Percentiles rank a stretch among this genome's conserved stretches.
These are phyloP conservation scores for Eucalyptus sp. DNA, from an alignment of 345 rosid species.

Conservation along the genomic window DNA sequence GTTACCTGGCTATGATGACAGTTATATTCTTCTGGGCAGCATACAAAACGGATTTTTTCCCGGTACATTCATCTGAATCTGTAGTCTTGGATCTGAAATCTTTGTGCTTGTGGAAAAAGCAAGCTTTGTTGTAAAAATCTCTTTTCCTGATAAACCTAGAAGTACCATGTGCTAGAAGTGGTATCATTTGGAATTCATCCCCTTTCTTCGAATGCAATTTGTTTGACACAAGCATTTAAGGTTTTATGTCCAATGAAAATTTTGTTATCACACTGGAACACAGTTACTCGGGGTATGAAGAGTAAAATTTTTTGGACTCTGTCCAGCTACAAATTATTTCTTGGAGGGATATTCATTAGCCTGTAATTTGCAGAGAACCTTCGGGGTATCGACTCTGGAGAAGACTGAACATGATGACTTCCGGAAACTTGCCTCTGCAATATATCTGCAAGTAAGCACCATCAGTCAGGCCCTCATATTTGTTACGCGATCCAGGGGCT, in stretches of 20 bases:
- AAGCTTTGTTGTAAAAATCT: not conserved
- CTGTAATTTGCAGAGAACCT: constrained; percentile 36
- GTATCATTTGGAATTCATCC: not conserved
- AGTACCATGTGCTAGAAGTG: not conserved
- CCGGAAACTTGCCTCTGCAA: constrained; percentile 91
- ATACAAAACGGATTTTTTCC: constrained; percentile 88
- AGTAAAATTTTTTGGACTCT: not conserved
- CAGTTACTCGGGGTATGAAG: not conserved
- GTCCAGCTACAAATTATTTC: not conserved
- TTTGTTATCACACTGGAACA: not conserved
- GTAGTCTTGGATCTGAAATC: not conserved
- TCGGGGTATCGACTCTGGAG: constrained; percentile 83
- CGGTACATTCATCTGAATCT: constrained; percentile 21
- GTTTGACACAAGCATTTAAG: not conserved
- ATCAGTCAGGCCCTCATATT: constrained; percentile 97
- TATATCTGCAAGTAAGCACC: constrained; percentile 94
- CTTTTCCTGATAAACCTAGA: not conserved
- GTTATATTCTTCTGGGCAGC: constrained; percentile 98
- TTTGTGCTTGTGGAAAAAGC: not conserved
- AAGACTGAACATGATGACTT: constrained; percentile 85
- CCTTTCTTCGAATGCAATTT: not conserved
- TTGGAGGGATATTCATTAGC: not conserved
- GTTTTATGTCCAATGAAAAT: not conserved
- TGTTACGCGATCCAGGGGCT: constrained; percentile 89
- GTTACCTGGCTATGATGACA: constrained; percentile 97